Conservation (phyloP, 169 alveolate genomes). For the Eimeria brunetti region DNA sequence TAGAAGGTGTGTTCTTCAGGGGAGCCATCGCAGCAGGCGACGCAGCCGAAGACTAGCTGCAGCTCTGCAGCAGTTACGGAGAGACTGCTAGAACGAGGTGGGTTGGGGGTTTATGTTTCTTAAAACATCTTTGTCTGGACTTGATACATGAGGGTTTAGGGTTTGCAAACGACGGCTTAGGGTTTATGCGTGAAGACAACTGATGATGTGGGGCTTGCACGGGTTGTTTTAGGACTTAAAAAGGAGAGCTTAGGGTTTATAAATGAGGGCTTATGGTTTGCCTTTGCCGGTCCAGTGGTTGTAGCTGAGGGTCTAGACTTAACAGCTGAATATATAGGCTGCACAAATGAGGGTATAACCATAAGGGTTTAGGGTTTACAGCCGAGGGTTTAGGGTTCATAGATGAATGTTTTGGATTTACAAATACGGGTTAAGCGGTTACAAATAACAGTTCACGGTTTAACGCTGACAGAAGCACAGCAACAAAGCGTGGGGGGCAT, state of each 20-base stretch:
- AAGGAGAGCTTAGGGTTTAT: too few species aligned
- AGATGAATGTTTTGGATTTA: background rate
- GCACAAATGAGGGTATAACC: too few species aligned
- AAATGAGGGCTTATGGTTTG: too few species aligned
- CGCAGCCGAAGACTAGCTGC: constrained; percentile 34
- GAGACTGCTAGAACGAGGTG: constrained; percentile 20
- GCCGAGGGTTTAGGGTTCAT: too few species aligned
- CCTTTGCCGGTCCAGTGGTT: too few species aligned
- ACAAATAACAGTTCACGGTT: background rate
- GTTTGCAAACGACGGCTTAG: background rate
- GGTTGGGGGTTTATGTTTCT: background rate
- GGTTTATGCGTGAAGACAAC: too few species aligned
- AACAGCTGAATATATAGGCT: too few species aligned
- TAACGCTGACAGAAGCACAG: background rate
- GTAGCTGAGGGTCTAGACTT: too few species aligned
- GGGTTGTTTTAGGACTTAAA: too few species aligned
- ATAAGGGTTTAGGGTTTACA: too few species aligned
- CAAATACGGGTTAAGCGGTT: background rate
- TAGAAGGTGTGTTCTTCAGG: background rate
- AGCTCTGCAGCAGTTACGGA: constrained; percentile 57
- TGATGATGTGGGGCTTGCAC: too few species aligned
- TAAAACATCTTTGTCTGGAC: background rate
- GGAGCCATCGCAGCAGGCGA: background rate
- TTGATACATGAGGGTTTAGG: background rate
- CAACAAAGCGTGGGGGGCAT: background rate